phyloP scores from a whole-genome alignment of 306 rosid species.

The Prunus campanulata region DNA sequence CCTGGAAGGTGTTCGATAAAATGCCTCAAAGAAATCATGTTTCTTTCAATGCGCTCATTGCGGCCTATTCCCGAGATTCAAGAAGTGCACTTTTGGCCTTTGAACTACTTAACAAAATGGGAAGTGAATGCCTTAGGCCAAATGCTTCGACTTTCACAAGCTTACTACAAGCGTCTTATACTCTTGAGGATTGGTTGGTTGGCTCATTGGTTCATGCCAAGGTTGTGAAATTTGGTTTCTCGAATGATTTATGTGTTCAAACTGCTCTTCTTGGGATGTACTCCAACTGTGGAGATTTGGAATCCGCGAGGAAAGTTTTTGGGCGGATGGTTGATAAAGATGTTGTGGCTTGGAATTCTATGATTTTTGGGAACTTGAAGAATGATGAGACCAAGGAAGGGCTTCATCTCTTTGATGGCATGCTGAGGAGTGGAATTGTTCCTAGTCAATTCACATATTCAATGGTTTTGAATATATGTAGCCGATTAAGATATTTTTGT shows the following conservation, averaged over 20 bases:
- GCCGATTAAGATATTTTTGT: slow-evolving; percentile 40
- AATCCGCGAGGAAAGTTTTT: slow-evolving; percentile 55
- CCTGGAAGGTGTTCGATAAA: slow-evolving; percentile 67
- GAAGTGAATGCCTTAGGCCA: slow-evolving; percentile 42
- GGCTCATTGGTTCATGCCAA: slow-evolving; percentile 66
- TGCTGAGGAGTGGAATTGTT: slow-evolving; percentile 47
- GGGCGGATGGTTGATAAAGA: slow-evolving; percentile 52
- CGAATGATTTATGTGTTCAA: slow-evolving; percentile 52
- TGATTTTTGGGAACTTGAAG: slow-evolving; percentile 61
- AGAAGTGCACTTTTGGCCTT: slow-evolving; percentile 40
- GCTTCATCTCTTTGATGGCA: slow-evolving; percentile 36
- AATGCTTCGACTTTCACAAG: slow-evolving; percentile 63
- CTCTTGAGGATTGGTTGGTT: slow-evolving; percentile 45
- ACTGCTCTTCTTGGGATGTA: slow-evolving; percentile 77
- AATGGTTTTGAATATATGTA: slow-evolving; percentile 60
- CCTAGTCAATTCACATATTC: slow-evolving; percentile 68
- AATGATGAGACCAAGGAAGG: slow-evolving; percentile 41
- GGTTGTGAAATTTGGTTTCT: slow-evolving; percentile 63
- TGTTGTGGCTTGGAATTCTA: slow-evolving; percentile 72
- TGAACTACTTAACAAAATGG: slow-evolving; percentile 42
- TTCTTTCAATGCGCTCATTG: slow-evolving; percentile 71
- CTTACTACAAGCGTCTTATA: slow-evolving; percentile 60
- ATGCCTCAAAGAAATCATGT: slow-evolving; percentile 72
- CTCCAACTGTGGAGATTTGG: slow-evolving; percentile 57
- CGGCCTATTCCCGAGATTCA: slow-evolving; percentile 54